Percentiles rank a stretch among this genome's conserved stretches.
Conservation (phyloP, 805 yeast genomes). For the Candida sonorensis region DNA sequence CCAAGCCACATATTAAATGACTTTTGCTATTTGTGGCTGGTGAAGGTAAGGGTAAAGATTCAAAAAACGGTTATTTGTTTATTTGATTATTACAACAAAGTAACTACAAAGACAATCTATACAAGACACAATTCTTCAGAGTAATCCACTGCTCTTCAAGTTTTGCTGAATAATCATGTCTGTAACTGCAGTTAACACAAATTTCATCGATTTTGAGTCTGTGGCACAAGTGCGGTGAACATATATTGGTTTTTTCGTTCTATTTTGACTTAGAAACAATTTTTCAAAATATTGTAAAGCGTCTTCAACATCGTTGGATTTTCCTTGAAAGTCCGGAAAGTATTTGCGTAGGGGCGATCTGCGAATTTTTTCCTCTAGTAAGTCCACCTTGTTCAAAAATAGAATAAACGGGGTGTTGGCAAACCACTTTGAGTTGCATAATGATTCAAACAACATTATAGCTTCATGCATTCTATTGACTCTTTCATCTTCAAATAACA, state of each 20-base stretch:
- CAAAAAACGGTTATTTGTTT: too few relatives aligned
- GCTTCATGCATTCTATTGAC: slow-evolving; percentile 92
- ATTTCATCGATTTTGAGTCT: slow-evolving; percentile 80
- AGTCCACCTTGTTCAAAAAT: slow-evolving; percentile 83
- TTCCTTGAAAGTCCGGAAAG: slow-evolving; percentile 75
- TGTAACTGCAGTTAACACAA: slow-evolving; percentile 87
- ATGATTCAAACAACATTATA: slow-evolving; percentile 70
- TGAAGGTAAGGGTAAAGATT: too few relatives aligned
- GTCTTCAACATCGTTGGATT: slow-evolving; percentile 53
- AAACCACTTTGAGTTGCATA: slow-evolving; percentile 85
- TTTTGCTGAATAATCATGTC: slow-evolving; percentile 85
- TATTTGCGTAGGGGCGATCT: slow-evolving; percentile 60
- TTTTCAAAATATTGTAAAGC: slow-evolving; percentile 68
- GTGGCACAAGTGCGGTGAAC: slow-evolving; percentile 95
- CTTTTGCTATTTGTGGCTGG: too few relatives aligned
- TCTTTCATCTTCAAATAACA: slow-evolving; percentile 79
- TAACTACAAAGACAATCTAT: too few relatives aligned
- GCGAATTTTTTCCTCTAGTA: slow-evolving; percentile 64
- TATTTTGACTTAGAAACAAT: slow-evolving; percentile 56
- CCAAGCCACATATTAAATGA: too few relatives aligned
- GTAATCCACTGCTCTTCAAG: slow-evolving; percentile 71
- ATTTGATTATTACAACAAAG: too few relatives aligned
- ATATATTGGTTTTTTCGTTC: slow-evolving; percentile 67
- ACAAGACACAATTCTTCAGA: too few relatives aligned
- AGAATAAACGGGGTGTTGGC: slow-evolving; percentile 78